A percentile compares a stretch with the other conserved stretches of the same genome.
These are phyloP conservation scores for Acacia pycnantha DNA, from an alignment of 331 rosid genomes.

Conservation along the genomic window DNA sequence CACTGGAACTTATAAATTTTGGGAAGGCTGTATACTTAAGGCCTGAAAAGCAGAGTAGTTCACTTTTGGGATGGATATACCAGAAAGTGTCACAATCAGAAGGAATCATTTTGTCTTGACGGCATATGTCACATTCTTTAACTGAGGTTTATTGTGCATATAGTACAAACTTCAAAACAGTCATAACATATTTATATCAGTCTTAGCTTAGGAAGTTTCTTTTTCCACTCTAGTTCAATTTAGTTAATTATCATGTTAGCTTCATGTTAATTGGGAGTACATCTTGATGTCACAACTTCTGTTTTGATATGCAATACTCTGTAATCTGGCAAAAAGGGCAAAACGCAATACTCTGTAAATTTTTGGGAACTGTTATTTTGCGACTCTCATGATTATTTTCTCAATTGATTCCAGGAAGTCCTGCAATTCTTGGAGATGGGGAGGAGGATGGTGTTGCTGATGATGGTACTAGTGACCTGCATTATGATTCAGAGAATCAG, in stretches of 20 bases:
- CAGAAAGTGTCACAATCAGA: neutral
- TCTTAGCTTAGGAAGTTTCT: too few relatives aligned
- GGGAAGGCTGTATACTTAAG: too few relatives aligned
- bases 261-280: too few relatives aligned
- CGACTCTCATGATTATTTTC: neutral
- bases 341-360: constrained; percentile 6
- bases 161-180: neutral
- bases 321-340: neutral
- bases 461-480: constrained; percentile 65
- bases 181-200: neutral
- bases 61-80: neutral
- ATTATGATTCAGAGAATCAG: constrained; percentile 74
- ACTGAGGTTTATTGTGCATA: neutral
- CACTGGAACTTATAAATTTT: too few relatives aligned
- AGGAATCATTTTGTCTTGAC: neutral
- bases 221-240: too few relatives aligned
- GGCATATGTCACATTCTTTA: constrained; percentile 14
- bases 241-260: too few relatives aligned
- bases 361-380: neutral
- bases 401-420: constrained; percentile 69
- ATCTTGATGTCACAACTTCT: neutral
- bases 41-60: neutral
- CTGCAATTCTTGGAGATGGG: constrained; percentile 84
- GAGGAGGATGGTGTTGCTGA: constrained; percentile 71
- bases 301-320: neutral